phyloP scores from a whole-genome alignment of 768 basidiomycete genomes.

The Chalciporus chontae region DNA sequence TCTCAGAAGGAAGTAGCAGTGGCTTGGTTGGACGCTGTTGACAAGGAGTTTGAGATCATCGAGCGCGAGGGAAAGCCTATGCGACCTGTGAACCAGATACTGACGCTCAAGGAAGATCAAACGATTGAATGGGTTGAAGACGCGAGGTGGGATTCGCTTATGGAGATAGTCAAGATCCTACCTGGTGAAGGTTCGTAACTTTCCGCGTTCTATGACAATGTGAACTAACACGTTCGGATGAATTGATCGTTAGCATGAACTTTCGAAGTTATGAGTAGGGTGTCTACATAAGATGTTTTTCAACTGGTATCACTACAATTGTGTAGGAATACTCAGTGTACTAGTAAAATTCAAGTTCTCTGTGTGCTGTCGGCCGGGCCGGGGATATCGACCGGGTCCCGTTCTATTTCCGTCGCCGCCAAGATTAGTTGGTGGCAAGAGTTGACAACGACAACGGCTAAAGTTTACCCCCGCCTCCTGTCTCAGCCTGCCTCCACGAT shows the following conservation, averaged over 20 bases:
- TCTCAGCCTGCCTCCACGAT: constrained; percentile 2
- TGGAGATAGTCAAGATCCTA: constrained; percentile 35
- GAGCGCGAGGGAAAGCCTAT: constrained; percentile 33
- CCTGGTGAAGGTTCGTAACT: constrained; percentile 19
- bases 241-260: background rate
- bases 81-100: constrained; percentile 36
- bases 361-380: too few relatives aligned
- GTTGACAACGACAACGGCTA: too few relatives aligned
- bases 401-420: too few relatives aligned
- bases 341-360: too few relatives aligned
- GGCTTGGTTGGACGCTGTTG: constrained; percentile 53
- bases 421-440: too few relatives aligned
- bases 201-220: background rate
- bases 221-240: background rate
- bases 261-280: constrained; percentile 4
- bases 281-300: background rate
- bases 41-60: constrained; percentile 39
- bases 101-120: constrained; percentile 51
- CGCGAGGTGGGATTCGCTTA: constrained; percentile 48
- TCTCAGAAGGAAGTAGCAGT: constrained; percentile 48
- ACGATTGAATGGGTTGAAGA: constrained; percentile 56
- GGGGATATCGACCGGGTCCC: too few relatives aligned
- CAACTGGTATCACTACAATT: too few relatives aligned
- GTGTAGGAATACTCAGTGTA: too few relatives aligned
- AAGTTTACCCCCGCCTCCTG: background rate